Evolutionary conservation across 2,329 filamentous ascomycete genomes (phyloP).

Genomic region (Fonsecaea monophora): DNA sequence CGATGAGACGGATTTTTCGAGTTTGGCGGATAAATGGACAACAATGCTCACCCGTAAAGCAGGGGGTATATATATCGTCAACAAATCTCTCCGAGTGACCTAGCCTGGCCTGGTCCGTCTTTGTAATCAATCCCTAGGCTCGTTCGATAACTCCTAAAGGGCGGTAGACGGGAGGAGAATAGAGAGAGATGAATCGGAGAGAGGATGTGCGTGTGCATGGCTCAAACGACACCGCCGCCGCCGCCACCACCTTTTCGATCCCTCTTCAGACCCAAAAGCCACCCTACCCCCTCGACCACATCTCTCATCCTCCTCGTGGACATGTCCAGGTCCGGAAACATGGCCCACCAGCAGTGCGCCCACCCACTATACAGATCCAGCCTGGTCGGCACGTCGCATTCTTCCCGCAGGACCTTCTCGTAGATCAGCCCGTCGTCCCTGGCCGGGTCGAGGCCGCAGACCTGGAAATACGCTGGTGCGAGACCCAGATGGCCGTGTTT

Average conservation of each 20-base stretch:
- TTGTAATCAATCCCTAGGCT: no score
- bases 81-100: no score
- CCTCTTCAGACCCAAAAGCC: constrained; percentile 24
- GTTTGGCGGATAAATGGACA: no score
- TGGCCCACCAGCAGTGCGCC: constrained; percentile 46
- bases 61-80: no score
- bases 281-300: constrained; percentile 30
- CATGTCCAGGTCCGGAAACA: constrained; percentile 34
- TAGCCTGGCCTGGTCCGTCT: no score
- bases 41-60: no score
- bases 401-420: constrained; percentile 55
- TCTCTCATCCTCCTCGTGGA: constrained; percentile 27
- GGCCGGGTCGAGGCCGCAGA: constrained; percentile 59
- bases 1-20: no score
- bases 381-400: constrained; percentile 52
- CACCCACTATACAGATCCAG: constrained; percentile 54
- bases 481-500: constrained; percentile 27
- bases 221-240: no score
- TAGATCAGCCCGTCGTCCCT: constrained; percentile 63
- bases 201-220: no score
- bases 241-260: not conserved
- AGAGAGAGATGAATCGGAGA: no score
- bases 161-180: no score
- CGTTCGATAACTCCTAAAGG: no score
- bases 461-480: constrained; percentile 55